Evolutionary conservation across 345 rosid genomes (phyloP), one percentile per base, ranked within the genome.

Genomic region (Brassica carinata): DNA sequence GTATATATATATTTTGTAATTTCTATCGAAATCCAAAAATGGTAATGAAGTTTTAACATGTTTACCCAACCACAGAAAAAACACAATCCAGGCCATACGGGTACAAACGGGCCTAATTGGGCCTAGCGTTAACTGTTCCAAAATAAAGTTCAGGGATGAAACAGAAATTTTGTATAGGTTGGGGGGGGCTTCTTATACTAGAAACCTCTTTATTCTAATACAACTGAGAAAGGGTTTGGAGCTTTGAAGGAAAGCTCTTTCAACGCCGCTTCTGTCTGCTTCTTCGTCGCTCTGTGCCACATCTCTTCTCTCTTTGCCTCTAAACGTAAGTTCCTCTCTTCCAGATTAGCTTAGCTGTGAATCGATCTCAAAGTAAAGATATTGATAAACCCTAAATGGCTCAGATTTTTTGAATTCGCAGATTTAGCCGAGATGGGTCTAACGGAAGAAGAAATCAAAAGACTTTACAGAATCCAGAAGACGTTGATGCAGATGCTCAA

Each of bases 401-500:
- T 13, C 17, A 29, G 31, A 29, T 29, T 64, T 15, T 29, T 17
- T 14, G 3, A 26, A 23, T 3, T 58, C 14, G 61, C 67, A 80
- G 84, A 43, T 10, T 33, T 1, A 10, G n/a, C 59, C 14, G 26
- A 63, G 18, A 95, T 96, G 98, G 38, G 77, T 40, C 75, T 93
- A 5, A 72, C 92, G 1, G 94, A 88, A 27, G 96, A 90, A 4
- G 97, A 90, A 77, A 84, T 88, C 75, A 90, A 84, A 78, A 79
- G 94, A 83, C 86, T 96, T 0, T 82, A 62, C 76, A 87, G 92
- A 79, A 89, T 91, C 34, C 86, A 93, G 3, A 86, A 77, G 85
- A 89, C 94, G 17, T 90, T 89, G 80, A 85, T 90, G 96, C 93
- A 90, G 81, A 93, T 93, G 92, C 83, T 93, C 26, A 88, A 73